Evolutionary conservation across 192 early-diverging fungal genomes (phyloP), one percentile per base, ranked within the genome.

Genomic region (Thoreauomyces humboldtii): DNA sequence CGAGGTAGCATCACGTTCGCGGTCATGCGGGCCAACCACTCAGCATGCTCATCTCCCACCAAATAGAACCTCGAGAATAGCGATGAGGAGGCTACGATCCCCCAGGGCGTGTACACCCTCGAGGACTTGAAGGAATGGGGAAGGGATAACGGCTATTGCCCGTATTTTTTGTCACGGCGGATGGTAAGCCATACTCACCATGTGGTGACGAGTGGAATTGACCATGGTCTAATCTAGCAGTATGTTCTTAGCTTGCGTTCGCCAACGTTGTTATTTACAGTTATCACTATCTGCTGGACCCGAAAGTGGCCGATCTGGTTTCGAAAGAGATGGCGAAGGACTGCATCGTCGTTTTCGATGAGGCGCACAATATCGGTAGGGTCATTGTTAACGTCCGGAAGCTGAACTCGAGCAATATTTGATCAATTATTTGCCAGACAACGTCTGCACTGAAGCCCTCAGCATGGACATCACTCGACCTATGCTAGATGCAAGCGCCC

Each of bases 201-300:
- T 65, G 21, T 27, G 29, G 19, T 36, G 25, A 9, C 38, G 38
- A n/a, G 11, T 41, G 38, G 38, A 41, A 41, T n/a, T 41, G 38
- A 41, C 27, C 32, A 2, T 27, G n/a, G n/a, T 21, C 22, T 24
- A n/a, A 12, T n/a, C n/a, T n/a, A n/a, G n/a, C n/a, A n/a, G n/a
- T n/a, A n/a, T n/a, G n/a, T n/a, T n/a, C 12, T 15, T 69, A 91
- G 78, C 83, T 98, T 55, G 73, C 88, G 17, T 86, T 89, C 72
- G 91, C 96, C 27, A 95, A 99, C 76, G 95, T 97, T 12, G 80
- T 99, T 60, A 98, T 99, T 36, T 99, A 98, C 78, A 92, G 90
- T 61, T 99, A 98, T 69, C 96, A 99, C 69, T 99, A 99, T 67
- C 83, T 99, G 78, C 77, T 99, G n/a, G 98, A 99, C 73, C 98